Base-by-base conservation (phyloP, 345 rosid species). In the Arabidopsis suecica region DNA sequence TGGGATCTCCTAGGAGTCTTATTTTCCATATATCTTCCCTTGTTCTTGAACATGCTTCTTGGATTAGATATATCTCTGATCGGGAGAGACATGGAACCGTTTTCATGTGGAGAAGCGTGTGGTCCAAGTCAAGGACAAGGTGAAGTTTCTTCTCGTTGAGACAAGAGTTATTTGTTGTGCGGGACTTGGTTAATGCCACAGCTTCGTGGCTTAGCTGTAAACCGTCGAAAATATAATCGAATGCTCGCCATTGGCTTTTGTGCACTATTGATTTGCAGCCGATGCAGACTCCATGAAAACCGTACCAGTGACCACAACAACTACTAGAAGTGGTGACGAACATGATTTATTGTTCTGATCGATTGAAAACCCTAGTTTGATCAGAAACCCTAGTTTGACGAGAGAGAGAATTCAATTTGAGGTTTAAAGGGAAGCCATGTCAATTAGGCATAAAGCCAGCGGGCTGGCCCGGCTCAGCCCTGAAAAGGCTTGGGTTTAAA, bases 71-170 rank as follows among this genome's bases (percentile, higher is more conserved):
- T 44, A 10, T 57, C 47, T 59, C 65, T 33, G 57, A 10, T 20
- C 22, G 5, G 2, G 74, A 58, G 25, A 70, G 74, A 33, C 0
- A 0, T 13, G 23, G 2, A 59, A 45, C 25, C 10, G 0, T 7
- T 12, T 0, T 11, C 7, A 66, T 0, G 10, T 70, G 66, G 36
- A 70, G 34, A 45, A 70, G 74, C 58, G 74, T 70, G 74, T 58
- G 44, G 58, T 70, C 74, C 48, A 70, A 58, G 47, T 70, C 74
- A 45, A 70, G 66, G 5, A 70, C 58, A 11, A 70, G 42, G 56
- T 70, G 74, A 45, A 70, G 74, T 37, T 70, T 70, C 47, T 70
- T 58, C 56, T 58, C 56, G n/a, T 30, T 6, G 62, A 69, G 73
- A 38, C 61, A 53, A 55, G 62, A 55, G 22, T 37, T 2, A n/a